These are phyloP conservation scores for Chlorella sp. DNA, from an alignment of 139 green algal genomes.

Conservation along the genomic window DNA sequence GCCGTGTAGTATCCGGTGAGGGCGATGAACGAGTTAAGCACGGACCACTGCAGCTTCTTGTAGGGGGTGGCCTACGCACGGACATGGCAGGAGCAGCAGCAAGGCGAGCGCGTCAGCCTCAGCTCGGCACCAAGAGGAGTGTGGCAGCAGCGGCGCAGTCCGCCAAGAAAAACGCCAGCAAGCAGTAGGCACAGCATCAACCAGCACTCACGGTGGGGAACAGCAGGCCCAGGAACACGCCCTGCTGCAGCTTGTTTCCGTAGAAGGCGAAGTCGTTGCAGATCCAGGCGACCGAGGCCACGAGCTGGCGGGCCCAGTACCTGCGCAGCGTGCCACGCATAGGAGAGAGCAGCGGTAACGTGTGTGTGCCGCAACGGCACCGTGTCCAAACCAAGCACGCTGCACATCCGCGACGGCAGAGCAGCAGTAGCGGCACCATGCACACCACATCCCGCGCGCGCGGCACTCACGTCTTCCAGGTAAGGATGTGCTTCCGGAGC, in stretches of 20 bases:
- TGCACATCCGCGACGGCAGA: too few species aligned
- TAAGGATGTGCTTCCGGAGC: neutral
- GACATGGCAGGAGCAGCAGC: neutral
- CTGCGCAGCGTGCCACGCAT: too few species aligned
- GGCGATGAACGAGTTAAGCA: slow-evolving; percentile 62
- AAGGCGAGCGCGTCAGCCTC: neutral
- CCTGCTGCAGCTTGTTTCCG: slow-evolving; percentile 71
- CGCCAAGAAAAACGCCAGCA: neutral
- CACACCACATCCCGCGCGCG: too few species aligned
- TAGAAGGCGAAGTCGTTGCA: slow-evolving; percentile 58
- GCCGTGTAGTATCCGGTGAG: slow-evolving; percentile 63
- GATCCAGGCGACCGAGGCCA: slow-evolving; percentile 8
- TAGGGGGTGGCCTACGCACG: slow-evolving; percentile 11
- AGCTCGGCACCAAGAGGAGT: too few species aligned
- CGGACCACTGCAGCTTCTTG: slow-evolving; percentile 47
- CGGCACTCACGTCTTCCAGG: too few species aligned
- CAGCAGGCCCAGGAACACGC: slow-evolving; percentile 44
- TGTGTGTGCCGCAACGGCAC: too few species aligned
- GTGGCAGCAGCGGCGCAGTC: too few species aligned
- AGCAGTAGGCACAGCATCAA: neutral
- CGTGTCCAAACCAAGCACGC: too few species aligned
- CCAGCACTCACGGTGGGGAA: slow-evolving; percentile 19
- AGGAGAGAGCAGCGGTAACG: too few species aligned
- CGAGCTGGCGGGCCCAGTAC: slow-evolving; percentile 10
- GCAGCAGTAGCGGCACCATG: too few species aligned